Evolutionary conservation across 768 basidiomycete genomes (phyloP), one percentile per base, ranked within the genome.

Genomic region (Collybia sordida): DNA sequence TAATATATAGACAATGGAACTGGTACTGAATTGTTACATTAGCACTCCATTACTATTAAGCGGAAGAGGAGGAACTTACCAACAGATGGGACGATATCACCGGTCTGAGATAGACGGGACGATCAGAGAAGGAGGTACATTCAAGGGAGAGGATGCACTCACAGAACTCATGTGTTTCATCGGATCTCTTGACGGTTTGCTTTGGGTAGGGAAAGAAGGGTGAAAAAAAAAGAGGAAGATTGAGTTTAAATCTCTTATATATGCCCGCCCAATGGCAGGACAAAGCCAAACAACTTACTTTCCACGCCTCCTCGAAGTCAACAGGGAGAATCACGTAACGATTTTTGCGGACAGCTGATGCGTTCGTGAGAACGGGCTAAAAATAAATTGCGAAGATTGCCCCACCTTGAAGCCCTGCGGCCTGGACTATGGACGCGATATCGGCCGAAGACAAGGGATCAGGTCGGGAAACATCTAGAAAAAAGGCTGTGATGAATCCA

Each of bases 301-400:
- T 98, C 95, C 95, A 99, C 64, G 94, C 94, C 69, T 98, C 96
- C 66, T 99, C 97, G 61, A 99, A 98, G 79, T 99, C 97, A 12
- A 88, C 82, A 0, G 97, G 96, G 18, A 98, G 75, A 64, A 99
- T 95, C 40, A 99, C 83, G 72, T 99, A 99, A 63, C 96, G 88
- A 69, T 98, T 98, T 75, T 98, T 98, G 51, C 96, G 87, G 14
- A 98, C 96, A 57, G 95, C 95, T 94, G 57, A 43, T 49, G 50
- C 42, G 9, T 45, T 18, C 38, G 47, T 60, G 38, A 56, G 31
- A 27, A 12, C 12, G 34, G 24, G 5, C 28, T 38, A 25, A 31
- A 19, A 18, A 19, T 8, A 31, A 8, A 42, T 38, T 21, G 18
- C 3, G n/a, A 22, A 54, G 15, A 36, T 31, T 7, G 31, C 31